Base-by-base conservation (phyloP, 805 yeast genomes). In the Cyberlindnera maritima region DNA sequence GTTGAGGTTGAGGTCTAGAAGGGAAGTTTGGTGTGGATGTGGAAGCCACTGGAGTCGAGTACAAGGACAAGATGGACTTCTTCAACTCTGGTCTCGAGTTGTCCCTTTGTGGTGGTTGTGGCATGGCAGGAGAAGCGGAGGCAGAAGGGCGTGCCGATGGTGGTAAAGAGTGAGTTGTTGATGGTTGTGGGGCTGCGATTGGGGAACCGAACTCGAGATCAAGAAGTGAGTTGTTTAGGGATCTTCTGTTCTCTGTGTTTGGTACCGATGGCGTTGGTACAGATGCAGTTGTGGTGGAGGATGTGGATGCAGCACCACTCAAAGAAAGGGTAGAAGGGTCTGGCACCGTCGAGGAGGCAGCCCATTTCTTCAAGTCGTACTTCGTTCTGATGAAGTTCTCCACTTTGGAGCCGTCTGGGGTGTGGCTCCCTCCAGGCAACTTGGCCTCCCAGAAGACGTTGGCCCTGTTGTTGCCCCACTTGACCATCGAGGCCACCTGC, bases 361-460 rank as follows among this genome's bases (percentile, higher is more conserved):
- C 81, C 99, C 99, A 94, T 60, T 91, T 86, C 67, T 84, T 88
- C 69, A 85, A 63, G 56, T 90, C 97, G 64, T 94, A 94, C 65
- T 94, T 94, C 11, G 96, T 90, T 58, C 94, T 77, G 47, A 94
- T 90, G 66, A 90, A 94, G 64, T 85, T 89, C 55, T 85, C 95
- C 58, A 94, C 80, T 67, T 90, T 89, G 58, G 85, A 70, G 20
- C 83, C 88, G 63, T 90, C 90, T 10, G 97, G 97, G 20, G 80
- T 72, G 63, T 91, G 84, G 34, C 71, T 68, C 11, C 70, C 72
- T 14, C 69, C 72, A 2, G 95, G 90, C 50, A 91, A 72, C 57
- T 79, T 80, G 33, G 81, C 76, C 66, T 94, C 99, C 95, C 97
- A 94, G 64, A 75, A 86, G 7, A 56, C 53, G 63, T 94, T 94